Evolutionary conservation across 352 stramenopile genomes (phyloP).

Genomic region (Globisporangium rhizosaccharum): DNA sequence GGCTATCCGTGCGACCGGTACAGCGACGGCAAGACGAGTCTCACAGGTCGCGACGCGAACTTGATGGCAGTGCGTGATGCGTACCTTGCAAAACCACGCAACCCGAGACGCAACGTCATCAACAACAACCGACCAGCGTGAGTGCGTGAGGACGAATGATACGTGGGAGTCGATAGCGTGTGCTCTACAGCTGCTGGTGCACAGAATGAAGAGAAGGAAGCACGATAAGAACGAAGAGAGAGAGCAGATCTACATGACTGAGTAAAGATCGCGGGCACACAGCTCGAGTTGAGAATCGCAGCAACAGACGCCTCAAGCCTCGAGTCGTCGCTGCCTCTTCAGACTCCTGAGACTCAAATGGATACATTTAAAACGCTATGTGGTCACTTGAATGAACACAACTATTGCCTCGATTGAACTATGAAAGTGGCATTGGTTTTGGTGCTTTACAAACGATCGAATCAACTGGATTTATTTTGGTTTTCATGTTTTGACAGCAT

Average conservation of each 20-base stretch:
- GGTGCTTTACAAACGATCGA: too few relatives aligned
- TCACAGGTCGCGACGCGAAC: slow-evolving; percentile 32
- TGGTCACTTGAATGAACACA: too few relatives aligned
- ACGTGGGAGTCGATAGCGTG: neutral
- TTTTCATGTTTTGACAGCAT: too few relatives aligned
- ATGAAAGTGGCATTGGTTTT: too few relatives aligned
- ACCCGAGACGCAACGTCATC: slow-evolving; percentile 9
- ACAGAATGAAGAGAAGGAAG: neutral
- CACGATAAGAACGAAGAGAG: neutral
- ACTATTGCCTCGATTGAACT: too few relatives aligned
- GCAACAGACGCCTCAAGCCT: too few relatives aligned
- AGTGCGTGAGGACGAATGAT: neutral
- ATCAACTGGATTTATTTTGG: too few relatives aligned
- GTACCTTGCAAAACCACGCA: slow-evolving; percentile 18
- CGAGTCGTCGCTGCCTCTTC: too few relatives aligned
- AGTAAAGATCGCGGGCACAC: too few relatives aligned
- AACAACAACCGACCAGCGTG: slow-evolving; percentile 10
- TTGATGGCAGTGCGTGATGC: slow-evolving; percentile 24
- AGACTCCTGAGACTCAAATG: too few relatives aligned
- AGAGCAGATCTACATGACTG: neutral
- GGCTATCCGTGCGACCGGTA: slow-evolving; percentile 61
- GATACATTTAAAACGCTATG: too few relatives aligned
- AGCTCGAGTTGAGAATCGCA: too few relatives aligned
- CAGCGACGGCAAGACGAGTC: slow-evolving; percentile 37
- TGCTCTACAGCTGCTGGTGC: neutral